Percentiles rank a stretch among this genome's conserved stretches.
Evolutionary conservation across 768 basidiomycete genomes (phyloP).

Genomic region (Xerocomus spinulosus): DNA sequence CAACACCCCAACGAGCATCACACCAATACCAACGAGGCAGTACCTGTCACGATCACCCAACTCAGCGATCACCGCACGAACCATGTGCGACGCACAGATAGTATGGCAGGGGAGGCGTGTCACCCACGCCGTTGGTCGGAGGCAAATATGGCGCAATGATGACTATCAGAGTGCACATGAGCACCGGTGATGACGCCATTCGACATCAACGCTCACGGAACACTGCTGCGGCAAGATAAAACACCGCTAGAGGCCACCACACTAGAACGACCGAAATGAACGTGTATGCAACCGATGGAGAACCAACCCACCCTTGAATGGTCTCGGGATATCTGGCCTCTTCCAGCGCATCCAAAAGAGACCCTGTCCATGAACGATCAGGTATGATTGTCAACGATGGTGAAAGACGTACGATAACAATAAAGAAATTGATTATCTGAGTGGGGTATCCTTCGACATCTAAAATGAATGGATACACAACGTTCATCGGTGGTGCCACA

Average conservation of each 20-base stretch:
- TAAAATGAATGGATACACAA: constrained; percentile 59
- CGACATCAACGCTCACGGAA: constrained; percentile 39
- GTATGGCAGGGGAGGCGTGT: constrained; percentile 58
- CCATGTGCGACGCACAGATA: constrained; percentile 36
- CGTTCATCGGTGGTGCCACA: constrained; percentile 45
- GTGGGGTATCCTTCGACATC: constrained; percentile 47
- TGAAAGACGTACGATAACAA: constrained; percentile 43
- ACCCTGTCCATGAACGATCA: constrained; percentile 32
- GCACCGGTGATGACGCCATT: constrained; percentile 32
- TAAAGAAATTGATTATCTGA: constrained; percentile 55
- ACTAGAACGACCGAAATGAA: constrained; percentile 28
- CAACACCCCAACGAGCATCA: constrained; percentile 42
- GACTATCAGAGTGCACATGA: constrained; percentile 30
- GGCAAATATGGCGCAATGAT: constrained; percentile 52
- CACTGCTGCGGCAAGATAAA: constrained; percentile 47
- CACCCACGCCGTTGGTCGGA: constrained; percentile 51
- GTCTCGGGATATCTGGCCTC: constrained; percentile 43
- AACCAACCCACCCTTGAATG: constrained; percentile 44
- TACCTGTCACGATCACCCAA: constrained; percentile 36
- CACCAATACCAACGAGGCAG: constrained; percentile 48
- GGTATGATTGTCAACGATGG: constrained; percentile 26
- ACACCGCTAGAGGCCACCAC: constrained; percentile 52
- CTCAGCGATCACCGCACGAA: constrained; percentile 33
- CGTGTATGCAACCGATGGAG: not conserved
- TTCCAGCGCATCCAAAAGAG: constrained; percentile 54